Evolutionary conservation across 2,329 filamentous ascomycete species (phyloP).

Genomic region (Fusarium coffeatum): DNA sequence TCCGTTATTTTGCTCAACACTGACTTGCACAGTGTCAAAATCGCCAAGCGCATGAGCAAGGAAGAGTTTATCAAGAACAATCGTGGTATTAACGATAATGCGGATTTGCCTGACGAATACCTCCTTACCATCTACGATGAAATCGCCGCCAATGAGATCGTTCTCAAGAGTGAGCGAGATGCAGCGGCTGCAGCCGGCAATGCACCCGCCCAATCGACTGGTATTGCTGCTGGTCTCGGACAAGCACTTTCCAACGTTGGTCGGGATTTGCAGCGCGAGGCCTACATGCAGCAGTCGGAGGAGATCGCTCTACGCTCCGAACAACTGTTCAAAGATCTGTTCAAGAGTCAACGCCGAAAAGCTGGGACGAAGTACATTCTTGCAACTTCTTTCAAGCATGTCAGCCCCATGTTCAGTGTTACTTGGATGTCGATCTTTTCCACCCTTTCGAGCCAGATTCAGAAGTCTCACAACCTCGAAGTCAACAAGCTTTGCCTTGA

Average conservation of each 20-base stretch:
- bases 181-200: slow-evolving; percentile 83
- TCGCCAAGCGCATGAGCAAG: slow-evolving; percentile 88
- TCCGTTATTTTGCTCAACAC: slow-evolving; percentile 98
- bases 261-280: slow-evolving; percentile 90
- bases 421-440: slow-evolving; percentile 99
- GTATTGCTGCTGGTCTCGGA: slow-evolving; percentile 84
- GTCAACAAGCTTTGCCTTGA: slow-evolving; percentile 94
- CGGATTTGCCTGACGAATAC: slow-evolving; percentile 93
- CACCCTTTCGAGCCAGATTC: slow-evolving; percentile 90
- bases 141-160: slow-evolving; percentile 91
- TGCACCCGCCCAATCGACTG: slow-evolving; percentile 68
- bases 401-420: slow-evolving; percentile 98
- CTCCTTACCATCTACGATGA: slow-evolving; percentile 91
- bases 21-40: slow-evolving; percentile 90
- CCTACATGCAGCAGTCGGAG: slow-evolving; percentile 93
- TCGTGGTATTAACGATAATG: slow-evolving; percentile 95
- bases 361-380: slow-evolving; percentile 82
- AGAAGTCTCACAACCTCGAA: slow-evolving; percentile 92
- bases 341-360: slow-evolving; percentile 87
- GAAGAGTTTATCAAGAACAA: slow-evolving; percentile 99
- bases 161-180: slow-evolving; percentile 91
- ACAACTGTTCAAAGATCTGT: slow-evolving; percentile 92
- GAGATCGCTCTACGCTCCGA: slow-evolving; percentile 81
- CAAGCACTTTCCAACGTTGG: slow-evolving; percentile 93
- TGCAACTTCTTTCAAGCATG: slow-evolving; percentile 92